phyloP scores from a whole-genome alignment of 805 yeast genomes.

The Sugiyamaella smithiae region DNA sequence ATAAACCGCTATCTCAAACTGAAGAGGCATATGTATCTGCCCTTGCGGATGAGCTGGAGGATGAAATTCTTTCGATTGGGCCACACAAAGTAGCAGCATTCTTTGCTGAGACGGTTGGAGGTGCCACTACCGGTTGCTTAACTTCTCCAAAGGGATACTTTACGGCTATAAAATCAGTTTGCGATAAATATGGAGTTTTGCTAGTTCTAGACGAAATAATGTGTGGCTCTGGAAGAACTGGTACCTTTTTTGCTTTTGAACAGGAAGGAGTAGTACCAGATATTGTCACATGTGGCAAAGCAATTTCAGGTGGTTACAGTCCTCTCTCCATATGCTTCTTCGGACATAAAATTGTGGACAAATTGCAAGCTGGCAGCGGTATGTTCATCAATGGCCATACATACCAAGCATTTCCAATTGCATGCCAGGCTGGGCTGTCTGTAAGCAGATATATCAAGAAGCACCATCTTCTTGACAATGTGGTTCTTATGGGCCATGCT shows the following conservation, averaged over 20 bases:
- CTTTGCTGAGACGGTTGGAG: constrained; percentile 47
- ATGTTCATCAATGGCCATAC: not conserved
- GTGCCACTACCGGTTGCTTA: constrained; percentile 46
- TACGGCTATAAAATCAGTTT: constrained; percentile 45
- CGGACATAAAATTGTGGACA: not conserved
- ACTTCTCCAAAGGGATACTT: constrained; percentile 48
- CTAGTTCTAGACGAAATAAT: constrained; percentile 49
- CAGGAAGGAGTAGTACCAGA: not conserved
- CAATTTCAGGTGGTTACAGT: not conserved
- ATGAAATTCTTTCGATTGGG: constrained; percentile 41
- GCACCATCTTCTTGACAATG: not conserved
- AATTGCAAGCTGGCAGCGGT: not conserved
- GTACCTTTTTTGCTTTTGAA: not conserved
- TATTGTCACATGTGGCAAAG: not conserved
- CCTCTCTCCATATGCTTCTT: not conserved
- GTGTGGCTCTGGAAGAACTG: constrained; percentile 1
- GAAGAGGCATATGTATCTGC: constrained; percentile 40
- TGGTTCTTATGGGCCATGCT: not conserved
- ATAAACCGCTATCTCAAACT: constrained; percentile 36
- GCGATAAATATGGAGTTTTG: constrained; percentile 51
- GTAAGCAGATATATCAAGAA: not conserved
- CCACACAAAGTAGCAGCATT: constrained; percentile 45
- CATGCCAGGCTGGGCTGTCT: not conserved
- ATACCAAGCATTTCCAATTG: not conserved
- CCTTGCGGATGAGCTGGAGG: constrained; percentile 42